These are phyloP conservation scores for Arxiozyma heterogenica DNA, from an alignment of 1,139 yeast species.

Conservation along the genomic window DNA sequence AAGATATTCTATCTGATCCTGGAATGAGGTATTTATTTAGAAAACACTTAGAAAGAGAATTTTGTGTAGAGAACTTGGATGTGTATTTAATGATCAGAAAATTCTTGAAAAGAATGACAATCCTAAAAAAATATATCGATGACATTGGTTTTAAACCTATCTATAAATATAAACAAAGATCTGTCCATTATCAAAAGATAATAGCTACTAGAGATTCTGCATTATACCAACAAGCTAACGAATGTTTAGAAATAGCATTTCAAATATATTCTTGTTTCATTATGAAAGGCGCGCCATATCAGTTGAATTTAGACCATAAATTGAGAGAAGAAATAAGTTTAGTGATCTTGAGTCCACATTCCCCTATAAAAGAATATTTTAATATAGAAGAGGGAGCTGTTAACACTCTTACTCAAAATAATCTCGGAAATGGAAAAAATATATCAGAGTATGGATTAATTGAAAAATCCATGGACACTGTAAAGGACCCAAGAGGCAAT, in stretches of 20 bases:
- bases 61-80: constrained; percentile 68
- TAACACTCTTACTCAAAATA: neutral
- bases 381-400: neutral
- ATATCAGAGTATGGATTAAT: neutral
- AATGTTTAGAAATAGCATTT: constrained; percentile 49
- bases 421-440: neutral
- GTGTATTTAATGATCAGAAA: constrained; percentile 54
- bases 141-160: constrained; percentile 11
- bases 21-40: constrained; percentile 65
- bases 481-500: no score
- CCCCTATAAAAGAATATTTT: constrained; percentile 19
- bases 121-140: constrained; percentile 30
- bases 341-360: constrained; percentile 36
- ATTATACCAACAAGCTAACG: constrained; percentile 38
- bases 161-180: constrained; percentile 6
- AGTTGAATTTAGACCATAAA: constrained; percentile 58
- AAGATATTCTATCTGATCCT: constrained; percentile 58
- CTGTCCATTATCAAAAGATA: constrained; percentile 5
- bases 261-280: constrained; percentile 60
- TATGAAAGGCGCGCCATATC: constrained; percentile 60
- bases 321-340: constrained; percentile 43
- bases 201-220: constrained; percentile 30
- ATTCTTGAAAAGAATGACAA: constrained; percentile 34
- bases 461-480: neutral
- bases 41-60: constrained; percentile 51